Evolutionary conservation across 2,329 filamentous ascomycete genomes (phyloP), one percentile per base, ranked within the genome.

Genomic region (Penicillium sp.): DNA sequence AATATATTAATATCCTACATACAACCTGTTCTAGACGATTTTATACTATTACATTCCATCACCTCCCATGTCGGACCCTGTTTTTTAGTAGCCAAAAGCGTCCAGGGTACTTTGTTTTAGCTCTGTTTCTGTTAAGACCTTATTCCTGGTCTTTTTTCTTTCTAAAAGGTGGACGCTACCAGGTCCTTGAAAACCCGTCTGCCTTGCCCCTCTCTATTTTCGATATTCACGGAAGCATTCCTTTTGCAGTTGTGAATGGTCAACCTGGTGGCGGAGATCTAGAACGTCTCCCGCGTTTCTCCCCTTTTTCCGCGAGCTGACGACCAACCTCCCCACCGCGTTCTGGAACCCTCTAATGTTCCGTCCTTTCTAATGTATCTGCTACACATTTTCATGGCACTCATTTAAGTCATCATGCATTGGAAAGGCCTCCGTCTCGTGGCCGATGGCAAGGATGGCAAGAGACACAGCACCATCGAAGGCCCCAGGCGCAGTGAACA

Each of bases 361-460:
- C 49, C 45, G 21, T 45, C 41, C 42, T 41, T 21, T n/a, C 22
- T 43, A 34, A 39, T 24, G 29, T 32, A 5, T 27, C 24, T 40
- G 21, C 22, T 34, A 21, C 38, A 31, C 6, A 43, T 39, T 49
- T 53, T 47, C 49, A 51, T 53, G 50, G 49, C 14, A 45, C 34
- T 52, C 41, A 32, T 27, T 39, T 38, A 34, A 38, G 32, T 48
- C 60, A 61, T 60, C 61, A 75, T 75, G 72, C 69, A 73, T 71
- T 74, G 72, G 70, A 73, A 72, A 68, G 69, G 68, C 47, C 62
- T 73, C 50, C 68, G 72, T 50, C 63, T 74, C 38, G 65, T 67
- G 56, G 60, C 69, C 51, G 34, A 36, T 36, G 34, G 34, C 6
- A 36, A n/a, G 34, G 69, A 74, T 58, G 61, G 60, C 57, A 74